phyloP scores from a whole-genome alignment of 106 monocot species.

The Dendrobium nobile region DNA sequence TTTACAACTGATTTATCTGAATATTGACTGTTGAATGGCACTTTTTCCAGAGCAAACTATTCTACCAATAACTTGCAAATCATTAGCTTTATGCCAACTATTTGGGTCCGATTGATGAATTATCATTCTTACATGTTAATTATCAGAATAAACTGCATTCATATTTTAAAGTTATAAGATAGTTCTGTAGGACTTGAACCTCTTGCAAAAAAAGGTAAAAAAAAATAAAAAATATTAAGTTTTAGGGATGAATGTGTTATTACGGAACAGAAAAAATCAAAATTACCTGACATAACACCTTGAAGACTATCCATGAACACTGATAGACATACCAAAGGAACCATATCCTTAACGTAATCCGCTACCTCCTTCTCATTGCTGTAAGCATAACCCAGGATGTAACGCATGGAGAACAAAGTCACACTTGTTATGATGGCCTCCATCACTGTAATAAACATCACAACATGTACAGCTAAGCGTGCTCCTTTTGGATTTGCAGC shows the following conservation, averaged over 20 bases:
- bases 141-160: too few relatives aligned
- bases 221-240: neutral
- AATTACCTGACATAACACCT: slow-evolving; percentile 49
- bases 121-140: too few relatives aligned
- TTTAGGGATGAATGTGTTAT: neutral
- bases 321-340: slow-evolving; percentile 38
- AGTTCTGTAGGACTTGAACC: neutral
- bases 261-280: neutral
- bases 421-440: slow-evolving; percentile 24
- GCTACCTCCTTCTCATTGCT: slow-evolving; percentile 46
- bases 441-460: slow-evolving; percentile 16
- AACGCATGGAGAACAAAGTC: slow-evolving; percentile 23
- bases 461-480: slow-evolving; percentile 24
- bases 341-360: slow-evolving; percentile 35
- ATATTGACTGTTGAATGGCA: neutral
- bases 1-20: neutral
- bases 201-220: neutral
- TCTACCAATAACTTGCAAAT: neutral
- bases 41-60: neutral
- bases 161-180: too few relatives aligned
- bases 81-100: neutral
- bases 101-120: too few relatives aligned
- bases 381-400: slow-evolving; percentile 37
- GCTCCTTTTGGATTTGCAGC: slow-evolving; percentile 45
- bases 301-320: slow-evolving; percentile 46